Evolutionary conservation across 768 basidiomycete genomes (phyloP), one percentile per base, ranked within the genome.

Genomic region (Dacryopinax primogenitus): DNA sequence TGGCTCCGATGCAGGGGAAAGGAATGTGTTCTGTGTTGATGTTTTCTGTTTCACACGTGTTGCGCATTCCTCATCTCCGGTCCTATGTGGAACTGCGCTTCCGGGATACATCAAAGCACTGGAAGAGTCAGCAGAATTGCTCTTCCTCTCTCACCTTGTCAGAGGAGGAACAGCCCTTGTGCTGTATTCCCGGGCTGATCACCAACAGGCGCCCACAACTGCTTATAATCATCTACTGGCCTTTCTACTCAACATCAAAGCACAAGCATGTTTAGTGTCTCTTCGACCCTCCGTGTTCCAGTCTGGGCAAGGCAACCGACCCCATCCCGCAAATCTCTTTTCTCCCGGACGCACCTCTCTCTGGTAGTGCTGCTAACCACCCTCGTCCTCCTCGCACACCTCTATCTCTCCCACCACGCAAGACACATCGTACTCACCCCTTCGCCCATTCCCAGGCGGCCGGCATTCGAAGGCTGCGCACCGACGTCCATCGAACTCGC

Each of bases 391-490:
- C 36, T 37, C 18, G 18, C 36, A 9, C 36, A 37, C 36, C 33
- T 44, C n/a, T 41, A 61, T 30, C 28, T 61, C 1, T 7, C 39
- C 30, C 35, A 41, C 51, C 45, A 21, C 45, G 9, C 45, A 26
- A 7, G 13, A 7, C 45, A 7, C 13, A 12, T 13, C 11, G 9
- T 26, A 12, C 7, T 21, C 45, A 21, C 51, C 51, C 4, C 51
- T 15, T 30, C 51, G 15, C 23, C 45, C 30, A 62, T 32, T 30
- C 51, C 51, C 51, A 23, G 51, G 15, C 51, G 26, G 26, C 66
- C 65, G 1, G 65, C 69, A 28, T 64, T 67, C 23, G 32, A 15
- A 6, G 68, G 68, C 51, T 70, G 69, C 51, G 64, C 63, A 28
- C 39, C 62, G 18, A 23, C 39, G 15, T 2, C 32, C 33, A 33